A percentile compares a stretch with the other conserved stretches of the same genome.
Conservation (phyloP, 1,284 basidiomycete genomes). For the Ustilago sp. region DNA sequence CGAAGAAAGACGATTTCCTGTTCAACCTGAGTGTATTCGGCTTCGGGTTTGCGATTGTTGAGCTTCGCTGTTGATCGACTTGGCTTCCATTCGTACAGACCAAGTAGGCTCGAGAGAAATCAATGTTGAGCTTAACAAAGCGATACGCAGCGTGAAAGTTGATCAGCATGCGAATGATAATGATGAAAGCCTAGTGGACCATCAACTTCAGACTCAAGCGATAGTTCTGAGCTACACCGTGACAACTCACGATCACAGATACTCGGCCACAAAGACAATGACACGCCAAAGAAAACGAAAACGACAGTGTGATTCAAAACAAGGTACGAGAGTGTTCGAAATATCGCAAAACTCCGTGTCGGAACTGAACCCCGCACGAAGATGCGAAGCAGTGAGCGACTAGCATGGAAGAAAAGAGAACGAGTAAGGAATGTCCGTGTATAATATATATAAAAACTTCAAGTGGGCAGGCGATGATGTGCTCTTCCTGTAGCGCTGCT, state of each 20-base stretch:
- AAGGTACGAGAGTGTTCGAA: slow-evolving; percentile 13
- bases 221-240: neutral
- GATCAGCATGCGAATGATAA: no score
- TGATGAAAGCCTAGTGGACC: neutral
- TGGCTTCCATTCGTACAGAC: no score
- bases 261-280: neutral
- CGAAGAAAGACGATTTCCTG: no score
- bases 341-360: neutral
- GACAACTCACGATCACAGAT: neutral
- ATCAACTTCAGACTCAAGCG: neutral
- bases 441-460: neutral
- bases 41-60: no score
- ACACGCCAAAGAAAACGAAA: neutral
- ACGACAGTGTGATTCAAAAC: slow-evolving; percentile 12
- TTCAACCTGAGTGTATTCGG: no score
- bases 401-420: neutral
- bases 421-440: slow-evolving; percentile 21
- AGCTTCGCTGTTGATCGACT: no score
- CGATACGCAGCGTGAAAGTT: no score
- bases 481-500: slow-evolving; percentile 5
- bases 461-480: slow-evolving; percentile 1
- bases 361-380: neutral
- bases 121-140: no score
- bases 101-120: no score
- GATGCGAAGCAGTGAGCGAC: neutral